These are phyloP conservation scores for Drosera spatulata DNA, from an alignment of 179 eudicot species.

Conservation along the genomic window DNA sequence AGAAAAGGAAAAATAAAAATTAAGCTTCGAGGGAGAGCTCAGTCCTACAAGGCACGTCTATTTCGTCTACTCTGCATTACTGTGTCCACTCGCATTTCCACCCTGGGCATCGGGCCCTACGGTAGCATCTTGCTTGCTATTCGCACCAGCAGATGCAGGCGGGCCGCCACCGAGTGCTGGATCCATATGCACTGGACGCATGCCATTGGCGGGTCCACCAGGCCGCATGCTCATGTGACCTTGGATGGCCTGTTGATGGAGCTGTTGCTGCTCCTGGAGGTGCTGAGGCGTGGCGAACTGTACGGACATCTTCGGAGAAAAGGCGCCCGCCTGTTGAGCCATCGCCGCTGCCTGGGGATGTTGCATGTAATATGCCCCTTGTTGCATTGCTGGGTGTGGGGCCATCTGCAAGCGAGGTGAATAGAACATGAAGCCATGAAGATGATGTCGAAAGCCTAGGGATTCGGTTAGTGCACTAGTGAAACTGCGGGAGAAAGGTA, in stretches of 20 bases:
- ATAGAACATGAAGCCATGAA: no score
- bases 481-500: background rate
- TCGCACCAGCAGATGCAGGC: no score
- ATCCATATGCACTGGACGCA: slow-evolving; percentile 34
- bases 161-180: slow-evolving; percentile 23
- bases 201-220: slow-evolving; percentile 34
- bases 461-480: no score
- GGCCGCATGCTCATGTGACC: slow-evolving; percentile 50
- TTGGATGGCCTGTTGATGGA: slow-evolving; percentile 22
- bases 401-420: slow-evolving; percentile 44
- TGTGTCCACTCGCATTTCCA: no score
- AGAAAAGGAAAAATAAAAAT: no score
- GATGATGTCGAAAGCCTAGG: background rate
- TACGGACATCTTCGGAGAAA: slow-evolving; percentile 47
- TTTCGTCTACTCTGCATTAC: no score
- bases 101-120: no score
- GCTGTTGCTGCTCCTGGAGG: slow-evolving; percentile 44
- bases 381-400: slow-evolving; percentile 81
- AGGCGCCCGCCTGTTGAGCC: slow-evolving; percentile 58
- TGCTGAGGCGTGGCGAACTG: slow-evolving; percentile 48
- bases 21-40: no score
- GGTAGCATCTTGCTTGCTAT: no score
- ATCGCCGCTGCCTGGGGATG: slow-evolving; percentile 72
- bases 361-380: slow-evolving; percentile 80
- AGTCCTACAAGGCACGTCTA: no score